Evolutionary conservation across 2,329 filamentous ascomycete species (phyloP), one percentile per base, ranked within the genome.

Genomic region (Verruconis gallopava): DNA sequence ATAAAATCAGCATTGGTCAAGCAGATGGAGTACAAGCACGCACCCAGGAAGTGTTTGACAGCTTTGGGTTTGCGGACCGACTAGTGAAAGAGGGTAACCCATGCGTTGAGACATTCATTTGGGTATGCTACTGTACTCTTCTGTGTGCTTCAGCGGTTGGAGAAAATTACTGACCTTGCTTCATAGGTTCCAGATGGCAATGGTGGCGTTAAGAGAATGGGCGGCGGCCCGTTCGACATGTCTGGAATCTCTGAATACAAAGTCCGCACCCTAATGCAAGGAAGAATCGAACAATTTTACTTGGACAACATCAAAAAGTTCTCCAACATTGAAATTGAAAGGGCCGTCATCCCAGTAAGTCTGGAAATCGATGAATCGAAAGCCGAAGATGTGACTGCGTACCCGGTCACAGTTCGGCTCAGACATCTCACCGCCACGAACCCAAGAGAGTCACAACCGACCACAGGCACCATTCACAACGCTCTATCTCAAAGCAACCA

Each of bases 251-350:
- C 69, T 17, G 68, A 71, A 4, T 81, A 80, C 48, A 72, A 75
- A 42, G 72, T 84, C 52, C 71, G 76, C 3, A 74, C 81, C 3
- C 56, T 86, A 30, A 79, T 83, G 49, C 81, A 85, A 58, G 81
- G 79, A 3, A 71, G 79, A 1, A 75, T 84, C 46, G 80, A 85
- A 53, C 64, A 69, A 1, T 79, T 78, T 53, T 77, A 81, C 49
- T 62, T 79, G 0, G 75, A 81, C 47, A 68, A 71, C 36, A 72
- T 81, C 40, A 66, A 68, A 47, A 61, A 72, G 41, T 57, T 72
- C 50, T 71, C 68, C 2, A 67, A 70, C 13, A 68, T 77, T 37
- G 52, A 55, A 4, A 66, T 83, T 11, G 77, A 82, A 49, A 66
- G 77, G 3, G 71, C 69, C 0, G 68, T 79, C 2, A 56, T 81